Conservation (phyloP, 371 early-diverging fungal genomes). For the Mortierella polycephala region DNA sequence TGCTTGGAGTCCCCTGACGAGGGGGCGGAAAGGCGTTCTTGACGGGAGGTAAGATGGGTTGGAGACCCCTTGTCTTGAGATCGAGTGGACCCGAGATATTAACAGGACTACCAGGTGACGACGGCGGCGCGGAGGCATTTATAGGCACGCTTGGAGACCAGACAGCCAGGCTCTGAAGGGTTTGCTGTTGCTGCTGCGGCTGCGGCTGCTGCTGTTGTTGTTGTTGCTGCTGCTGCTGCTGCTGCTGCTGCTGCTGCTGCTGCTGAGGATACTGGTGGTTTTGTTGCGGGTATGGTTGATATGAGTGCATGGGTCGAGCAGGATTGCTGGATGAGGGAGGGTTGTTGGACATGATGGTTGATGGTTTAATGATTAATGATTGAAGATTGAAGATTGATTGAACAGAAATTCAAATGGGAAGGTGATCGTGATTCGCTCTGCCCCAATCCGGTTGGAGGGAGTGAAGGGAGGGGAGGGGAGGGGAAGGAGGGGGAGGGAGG, state of each 20-base stretch:
- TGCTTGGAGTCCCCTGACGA: conserved; percentile 14
- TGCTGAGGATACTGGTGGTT: conserved; percentile 1
- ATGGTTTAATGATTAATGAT: neutral
- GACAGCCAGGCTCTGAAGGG: conserved; percentile 27
- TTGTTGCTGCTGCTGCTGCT: conserved; percentile 11
- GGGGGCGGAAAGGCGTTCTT: conserved; percentile 35
- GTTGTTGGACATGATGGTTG: conserved; percentile 1
- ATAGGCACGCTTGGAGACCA: conserved; percentile 40
- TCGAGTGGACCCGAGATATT: conserved; percentile 49
- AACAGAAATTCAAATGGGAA: neutral
- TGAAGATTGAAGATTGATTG: neutral
- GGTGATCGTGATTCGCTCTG: neutral
- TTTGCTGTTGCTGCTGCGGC: conserved; percentile 26
- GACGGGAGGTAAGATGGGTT: conserved; percentile 42
- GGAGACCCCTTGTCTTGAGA: conserved; percentile 39
- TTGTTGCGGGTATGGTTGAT: conserved; percentile 17
- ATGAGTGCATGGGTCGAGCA: conserved; percentile 13
- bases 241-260: conserved; percentile 9
- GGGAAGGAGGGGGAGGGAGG: neutral
- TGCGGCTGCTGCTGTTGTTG: conserved; percentile 20
- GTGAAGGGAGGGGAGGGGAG: neutral
- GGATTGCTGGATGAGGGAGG: conserved; percentile 12
- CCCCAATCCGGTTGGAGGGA: neutral
- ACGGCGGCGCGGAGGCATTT: conserved; percentile 11
- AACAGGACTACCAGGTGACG: conserved; percentile 15